A percentile compares a stretch with the other conserved stretches of the same genome.
Conservation (phyloP, 1,284 basidiomycete genomes). For the Entoloma clypeatum region DNA sequence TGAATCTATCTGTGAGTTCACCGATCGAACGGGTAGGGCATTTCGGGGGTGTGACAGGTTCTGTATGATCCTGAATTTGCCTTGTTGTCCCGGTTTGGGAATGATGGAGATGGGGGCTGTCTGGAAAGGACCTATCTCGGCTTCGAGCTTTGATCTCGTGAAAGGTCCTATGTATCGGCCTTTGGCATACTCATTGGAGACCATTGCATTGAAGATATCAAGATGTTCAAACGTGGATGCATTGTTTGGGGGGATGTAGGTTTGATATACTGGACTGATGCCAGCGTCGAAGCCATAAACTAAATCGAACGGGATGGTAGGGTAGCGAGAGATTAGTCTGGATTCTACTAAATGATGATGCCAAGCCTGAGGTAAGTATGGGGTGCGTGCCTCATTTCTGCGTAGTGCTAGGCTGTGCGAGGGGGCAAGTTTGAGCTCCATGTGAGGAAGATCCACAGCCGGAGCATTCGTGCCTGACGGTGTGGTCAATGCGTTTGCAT, state of each 20-base stretch:
- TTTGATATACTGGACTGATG: no score
- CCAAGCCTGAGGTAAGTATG: no score
- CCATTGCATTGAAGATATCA: no score
- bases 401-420: no score
- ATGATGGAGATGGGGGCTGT: slow-evolving; percentile 35
- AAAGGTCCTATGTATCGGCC: slow-evolving; percentile 32
- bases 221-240: no score
- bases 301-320: no score
- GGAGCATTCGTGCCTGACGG: slow-evolving; percentile 2
- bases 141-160: slow-evolving; percentile 22
- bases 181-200: slow-evolving; percentile 27
- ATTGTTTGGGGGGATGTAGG: no score
- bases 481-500: background rate
- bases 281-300: no score
- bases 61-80: slow-evolving; percentile 33
- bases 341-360: no score
- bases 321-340: no score
- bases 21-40: slow-evolving; percentile 18
- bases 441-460: background rate
- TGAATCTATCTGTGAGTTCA: slow-evolving; percentile 34
- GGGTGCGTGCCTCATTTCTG: no score
- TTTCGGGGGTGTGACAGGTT: slow-evolving; percentile 35
- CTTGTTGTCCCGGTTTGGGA: slow-evolving; percentile 28
- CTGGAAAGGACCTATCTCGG: slow-evolving; percentile 35
- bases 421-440: slow-evolving; percentile 1